Conservation (phyloP, 1,284 basidiomycete species). For the Cutaneotrichosporon spelunceum region DNA sequence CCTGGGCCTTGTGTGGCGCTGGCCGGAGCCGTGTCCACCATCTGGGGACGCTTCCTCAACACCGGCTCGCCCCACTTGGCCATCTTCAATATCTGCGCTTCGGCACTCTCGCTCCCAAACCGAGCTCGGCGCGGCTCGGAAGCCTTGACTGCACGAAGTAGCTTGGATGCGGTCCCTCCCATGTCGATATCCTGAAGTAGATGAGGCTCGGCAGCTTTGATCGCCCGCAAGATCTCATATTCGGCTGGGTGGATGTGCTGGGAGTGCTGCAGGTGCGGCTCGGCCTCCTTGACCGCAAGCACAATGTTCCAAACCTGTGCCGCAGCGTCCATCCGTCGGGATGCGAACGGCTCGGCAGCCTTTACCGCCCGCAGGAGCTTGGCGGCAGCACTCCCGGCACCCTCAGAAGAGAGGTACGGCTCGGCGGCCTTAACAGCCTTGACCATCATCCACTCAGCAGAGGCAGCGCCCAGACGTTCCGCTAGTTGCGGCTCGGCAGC, state of each 20-base stretch:
- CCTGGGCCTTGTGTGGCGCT: neutral
- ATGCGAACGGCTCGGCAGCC: neutral
- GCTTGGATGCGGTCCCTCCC: neutral
- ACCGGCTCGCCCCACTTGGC: conserved; percentile 2
- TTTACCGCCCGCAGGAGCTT: conserved; percentile 1
- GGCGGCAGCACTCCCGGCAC: neutral
- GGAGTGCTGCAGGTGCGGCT: neutral
- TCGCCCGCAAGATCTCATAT: neutral
- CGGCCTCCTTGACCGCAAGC: neutral
- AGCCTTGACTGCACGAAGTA: neutral
- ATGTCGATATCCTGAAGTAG: conserved; percentile 3
- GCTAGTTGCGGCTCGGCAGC: neutral
- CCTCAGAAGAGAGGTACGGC: neutral
- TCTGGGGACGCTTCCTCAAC: neutral
- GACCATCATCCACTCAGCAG: conserved; percentile 4
- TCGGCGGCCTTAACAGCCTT: conserved; percentile 5
- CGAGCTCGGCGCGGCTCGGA: neutral
- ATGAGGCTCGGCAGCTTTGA: conserved; percentile 7
- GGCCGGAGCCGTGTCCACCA: no score
- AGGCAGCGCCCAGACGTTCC: neutral
- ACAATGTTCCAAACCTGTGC: neutral
- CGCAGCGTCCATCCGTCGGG: neutral
- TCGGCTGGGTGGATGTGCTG: neutral
- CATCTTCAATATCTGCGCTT: neutral
- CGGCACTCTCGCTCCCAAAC: neutral